Evolutionary conservation across 2,329 filamentous ascomycete genomes (phyloP).

Genomic region (Claviceps pusilla): DNA sequence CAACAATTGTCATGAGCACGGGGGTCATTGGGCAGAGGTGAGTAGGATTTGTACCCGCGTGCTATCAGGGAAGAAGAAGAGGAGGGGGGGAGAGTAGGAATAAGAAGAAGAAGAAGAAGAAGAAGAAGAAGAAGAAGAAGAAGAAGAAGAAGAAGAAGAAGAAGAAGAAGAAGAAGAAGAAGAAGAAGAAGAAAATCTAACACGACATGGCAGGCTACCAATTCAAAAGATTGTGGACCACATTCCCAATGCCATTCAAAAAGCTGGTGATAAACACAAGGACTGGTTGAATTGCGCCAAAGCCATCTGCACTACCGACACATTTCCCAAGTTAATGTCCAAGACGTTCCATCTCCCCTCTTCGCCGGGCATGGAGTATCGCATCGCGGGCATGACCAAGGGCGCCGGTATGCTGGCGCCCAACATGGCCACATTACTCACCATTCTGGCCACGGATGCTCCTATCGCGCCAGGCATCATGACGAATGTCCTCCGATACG

Average conservation of each 20-base stretch:
- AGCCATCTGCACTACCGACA: constrained; percentile 96
- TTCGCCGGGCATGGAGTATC: constrained; percentile 59
- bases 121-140: too few relatives aligned
- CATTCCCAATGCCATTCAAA: constrained; percentile 60
- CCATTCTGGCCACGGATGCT: constrained; percentile 82
- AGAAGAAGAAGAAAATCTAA: neutral
- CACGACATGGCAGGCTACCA: constrained; percentile 44
- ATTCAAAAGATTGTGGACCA: constrained; percentile 78
- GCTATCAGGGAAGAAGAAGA: neutral
- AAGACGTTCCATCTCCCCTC: constrained; percentile 72
- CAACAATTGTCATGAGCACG: constrained; percentile 93
- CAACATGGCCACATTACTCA: constrained; percentile 93
- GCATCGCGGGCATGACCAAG: constrained; percentile 89
- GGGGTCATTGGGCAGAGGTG: constrained; percentile 90
- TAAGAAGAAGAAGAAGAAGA: neutral
- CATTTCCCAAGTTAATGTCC: constrained; percentile 90
- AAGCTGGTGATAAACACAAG: constrained; percentile 59
- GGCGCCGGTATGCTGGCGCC: constrained; percentile 98
- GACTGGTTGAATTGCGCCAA: constrained; percentile 77
- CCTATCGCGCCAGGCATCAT: constrained; percentile 57
- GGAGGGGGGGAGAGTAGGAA: neutral
- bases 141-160: neutral
- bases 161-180: neutral
- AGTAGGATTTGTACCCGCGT: constrained; percentile 6
- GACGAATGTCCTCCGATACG: constrained; percentile 52